Evolutionary conservation across 2,329 filamentous ascomycete genomes (phyloP).

Genomic region (Hypoxylon sp.): DNA sequence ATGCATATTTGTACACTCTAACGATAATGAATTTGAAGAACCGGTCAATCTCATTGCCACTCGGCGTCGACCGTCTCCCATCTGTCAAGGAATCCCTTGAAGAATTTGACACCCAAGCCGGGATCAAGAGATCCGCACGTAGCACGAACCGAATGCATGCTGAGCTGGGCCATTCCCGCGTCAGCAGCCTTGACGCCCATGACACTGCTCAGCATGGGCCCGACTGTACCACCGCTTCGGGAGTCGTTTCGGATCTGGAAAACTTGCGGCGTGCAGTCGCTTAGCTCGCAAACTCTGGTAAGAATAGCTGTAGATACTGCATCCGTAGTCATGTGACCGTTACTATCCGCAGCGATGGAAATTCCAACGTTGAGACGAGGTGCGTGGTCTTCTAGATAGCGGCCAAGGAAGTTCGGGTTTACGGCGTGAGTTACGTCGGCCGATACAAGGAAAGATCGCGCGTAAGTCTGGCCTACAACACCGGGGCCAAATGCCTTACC

Average conservation of each 20-base stretch:
- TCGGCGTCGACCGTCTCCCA: constrained; percentile 89
- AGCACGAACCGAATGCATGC: constrained; percentile 93
- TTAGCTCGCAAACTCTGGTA: constrained; percentile 81
- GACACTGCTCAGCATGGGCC: constrained; percentile 85
- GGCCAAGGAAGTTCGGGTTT: constrained; percentile 90
- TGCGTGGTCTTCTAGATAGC: constrained; percentile 87
- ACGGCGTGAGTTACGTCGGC: constrained; percentile 95
- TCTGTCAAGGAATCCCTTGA: constrained; percentile 88
- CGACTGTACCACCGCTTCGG: constrained; percentile 92
- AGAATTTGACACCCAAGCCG: constrained; percentile 87
- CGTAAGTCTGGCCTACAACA: constrained; percentile 84
- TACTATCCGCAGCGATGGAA: constrained; percentile 83
- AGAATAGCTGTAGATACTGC: constrained; percentile 86
- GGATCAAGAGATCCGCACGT: constrained; percentile 90
- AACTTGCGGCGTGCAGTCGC: constrained; percentile 79
- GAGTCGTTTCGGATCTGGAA: constrained; percentile 98
- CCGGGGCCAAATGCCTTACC: constrained; percentile 67
- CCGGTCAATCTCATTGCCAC: constrained; percentile 64
- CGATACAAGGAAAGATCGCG: constrained; percentile 91
- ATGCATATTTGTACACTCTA: constrained; percentile 19
- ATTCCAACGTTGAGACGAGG: constrained; percentile 92
- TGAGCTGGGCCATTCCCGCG: constrained; percentile 89
- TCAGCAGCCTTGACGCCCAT: constrained; percentile 89
- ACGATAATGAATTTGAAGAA: constrained; percentile 8
- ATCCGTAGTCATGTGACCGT: constrained; percentile 97